phyloP scores from a whole-genome alignment of 208 protist species.

The Porcisia deanei region DNA sequence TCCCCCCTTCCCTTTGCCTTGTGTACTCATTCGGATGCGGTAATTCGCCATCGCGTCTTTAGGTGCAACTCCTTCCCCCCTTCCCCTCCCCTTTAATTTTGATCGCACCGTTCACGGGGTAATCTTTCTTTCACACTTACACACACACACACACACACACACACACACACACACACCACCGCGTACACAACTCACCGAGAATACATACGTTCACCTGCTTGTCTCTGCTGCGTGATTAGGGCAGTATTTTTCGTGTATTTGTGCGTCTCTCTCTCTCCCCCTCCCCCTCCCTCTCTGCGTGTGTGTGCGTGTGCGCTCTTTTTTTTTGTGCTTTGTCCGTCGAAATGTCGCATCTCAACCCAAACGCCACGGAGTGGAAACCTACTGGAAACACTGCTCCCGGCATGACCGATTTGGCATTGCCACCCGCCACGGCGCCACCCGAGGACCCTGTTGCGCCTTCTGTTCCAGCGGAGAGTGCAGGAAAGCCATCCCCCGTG shows the following conservation, averaged over 20 bases:
- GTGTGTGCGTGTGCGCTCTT: neutral
- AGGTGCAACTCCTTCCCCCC: no score
- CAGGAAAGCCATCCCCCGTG: neutral
- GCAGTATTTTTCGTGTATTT: constrained; percentile 3
- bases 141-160: no score
- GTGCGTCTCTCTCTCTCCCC: neutral
- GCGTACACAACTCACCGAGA: neutral
- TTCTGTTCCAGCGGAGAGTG: neutral
- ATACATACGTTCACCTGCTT: neutral
- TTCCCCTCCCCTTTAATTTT: no score
- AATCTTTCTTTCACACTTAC: no score
- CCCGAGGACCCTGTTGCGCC: constrained; percentile 8
- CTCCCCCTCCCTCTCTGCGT: neutral
- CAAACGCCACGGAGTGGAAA: constrained; percentile 79
- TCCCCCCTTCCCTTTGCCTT: no score
- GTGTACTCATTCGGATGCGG: no score
- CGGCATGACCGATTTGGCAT: constrained; percentile 40
- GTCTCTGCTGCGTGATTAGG: neutral
- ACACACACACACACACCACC: no score
- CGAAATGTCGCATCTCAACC: constrained; percentile 62
- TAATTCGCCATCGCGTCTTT: no score
- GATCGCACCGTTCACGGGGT: no score
- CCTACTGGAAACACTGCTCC: constrained; percentile 43
- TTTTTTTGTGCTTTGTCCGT: neutral
- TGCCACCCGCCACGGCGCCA: constrained; percentile 46